Conservation (phyloP, 768 basidiomycete species). For the Boletus reticulatus region DNA sequence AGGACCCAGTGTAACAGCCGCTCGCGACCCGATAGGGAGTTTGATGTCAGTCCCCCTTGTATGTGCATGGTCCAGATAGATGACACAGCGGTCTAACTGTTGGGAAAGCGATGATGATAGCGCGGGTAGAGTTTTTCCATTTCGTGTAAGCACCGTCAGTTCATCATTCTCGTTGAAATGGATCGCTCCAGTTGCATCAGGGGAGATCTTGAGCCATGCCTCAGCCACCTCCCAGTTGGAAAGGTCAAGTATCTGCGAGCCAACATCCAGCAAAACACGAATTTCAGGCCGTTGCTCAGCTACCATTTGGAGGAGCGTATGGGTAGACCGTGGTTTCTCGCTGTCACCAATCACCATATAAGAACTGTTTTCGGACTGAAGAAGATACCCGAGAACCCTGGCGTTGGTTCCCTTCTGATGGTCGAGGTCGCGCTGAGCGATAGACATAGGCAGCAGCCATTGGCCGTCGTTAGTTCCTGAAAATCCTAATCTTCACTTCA, state of each 20-base stretch:
- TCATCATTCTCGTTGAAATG: slow-evolving; percentile 31
- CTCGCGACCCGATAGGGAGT: slow-evolving; percentile 28
- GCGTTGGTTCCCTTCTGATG: slow-evolving; percentile 42
- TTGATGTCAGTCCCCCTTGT: slow-evolving; percentile 39
- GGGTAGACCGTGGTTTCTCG: background rate
- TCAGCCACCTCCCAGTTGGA: slow-evolving; percentile 38
- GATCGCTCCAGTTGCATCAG: slow-evolving; percentile 16
- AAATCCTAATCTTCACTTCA: slow-evolving; percentile 25
- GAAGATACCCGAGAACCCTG: slow-evolving; percentile 24
- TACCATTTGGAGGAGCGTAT: slow-evolving; percentile 25
- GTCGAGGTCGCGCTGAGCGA: slow-evolving; percentile 26
- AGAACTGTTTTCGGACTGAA: slow-evolving; percentile 17
- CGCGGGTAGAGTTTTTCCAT: slow-evolving; percentile 20
- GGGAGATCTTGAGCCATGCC: slow-evolving; percentile 36
- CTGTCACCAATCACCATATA: slow-evolving; percentile 1
- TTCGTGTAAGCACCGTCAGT: slow-evolving; percentile 22
- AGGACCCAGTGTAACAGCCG: slow-evolving; percentile 35
- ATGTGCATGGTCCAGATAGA: slow-evolving; percentile 38
- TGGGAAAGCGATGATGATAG: slow-evolving; percentile 26
- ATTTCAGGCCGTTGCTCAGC: slow-evolving; percentile 33
- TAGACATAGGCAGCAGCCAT: slow-evolving; percentile 35
- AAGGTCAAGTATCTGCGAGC: slow-evolving; percentile 53
- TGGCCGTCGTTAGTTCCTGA: slow-evolving; percentile 38
- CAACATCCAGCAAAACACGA: slow-evolving; percentile 50
- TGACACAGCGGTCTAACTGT: slow-evolving; percentile 28